Conservation (phyloP, 1,284 basidiomycete genomes). For the Thelephora terrestris region DNA sequence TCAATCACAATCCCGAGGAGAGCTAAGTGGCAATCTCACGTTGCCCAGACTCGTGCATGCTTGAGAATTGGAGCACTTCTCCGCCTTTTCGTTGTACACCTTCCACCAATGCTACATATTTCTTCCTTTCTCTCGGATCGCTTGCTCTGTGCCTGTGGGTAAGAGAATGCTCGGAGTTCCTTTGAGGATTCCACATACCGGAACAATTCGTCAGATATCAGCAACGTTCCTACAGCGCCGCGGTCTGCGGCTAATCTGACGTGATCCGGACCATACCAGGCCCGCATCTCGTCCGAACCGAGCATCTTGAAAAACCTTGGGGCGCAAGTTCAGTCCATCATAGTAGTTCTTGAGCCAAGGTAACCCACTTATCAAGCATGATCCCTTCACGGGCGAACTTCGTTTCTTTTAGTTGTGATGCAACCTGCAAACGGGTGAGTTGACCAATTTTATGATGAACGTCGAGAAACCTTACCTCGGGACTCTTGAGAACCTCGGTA, state of each 20-base stretch:
- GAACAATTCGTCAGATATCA: slow-evolving; percentile 95
- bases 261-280: slow-evolving; percentile 97
- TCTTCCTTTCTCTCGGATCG: slow-evolving; percentile 67
- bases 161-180: not conserved
- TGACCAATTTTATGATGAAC: slow-evolving; percentile 4
- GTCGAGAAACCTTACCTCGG: slow-evolving; percentile 51
- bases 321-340: not conserved
- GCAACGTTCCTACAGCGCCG: slow-evolving; percentile 87
- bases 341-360: not conserved
- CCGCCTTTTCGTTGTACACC: slow-evolving; percentile 82
- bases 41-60: slow-evolving; percentile 98
- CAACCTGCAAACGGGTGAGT: slow-evolving; percentile 33
- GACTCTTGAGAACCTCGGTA: slow-evolving; percentile 89
- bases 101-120: slow-evolving; percentile 87
- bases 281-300: slow-evolving; percentile 86
- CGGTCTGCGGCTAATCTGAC: slow-evolving; percentile 86
- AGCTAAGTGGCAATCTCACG: slow-evolving; percentile 40
- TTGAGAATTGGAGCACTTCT: slow-evolving; percentile 93
- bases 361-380: slow-evolving; percentile 72
- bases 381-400: slow-evolving; percentile 96
- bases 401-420: slow-evolving; percentile 82
- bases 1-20: slow-evolving; percentile 1
- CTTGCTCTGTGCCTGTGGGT: slow-evolving; percentile 37
- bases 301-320: slow-evolving; percentile 94
- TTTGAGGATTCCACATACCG: slow-evolving; percentile 36